Base-by-base conservation (phyloP, 805 yeast genomes). In the Candida wancherniae region DNA sequence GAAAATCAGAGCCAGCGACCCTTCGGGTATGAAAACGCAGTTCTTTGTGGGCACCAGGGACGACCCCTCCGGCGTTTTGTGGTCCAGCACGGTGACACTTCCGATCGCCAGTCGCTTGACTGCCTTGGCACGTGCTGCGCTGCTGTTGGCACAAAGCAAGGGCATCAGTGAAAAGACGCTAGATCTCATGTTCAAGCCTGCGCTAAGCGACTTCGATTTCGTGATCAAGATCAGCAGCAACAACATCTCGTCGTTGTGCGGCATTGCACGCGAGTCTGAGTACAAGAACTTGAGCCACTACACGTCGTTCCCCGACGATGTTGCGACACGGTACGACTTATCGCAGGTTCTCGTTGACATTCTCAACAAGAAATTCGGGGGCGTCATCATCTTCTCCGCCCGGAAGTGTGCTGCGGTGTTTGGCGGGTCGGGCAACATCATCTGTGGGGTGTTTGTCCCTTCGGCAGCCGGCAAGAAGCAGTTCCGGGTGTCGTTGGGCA, bases 21-120 rank as follows among this genome's bases (percentile, higher is more conserved):
- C 97, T 17, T 73, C 79, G 22, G 85, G 92, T 14, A 55, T 82
- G 33, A 80, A 75, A 42, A 70, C 83, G 4, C 95, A 92, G 44
- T 75, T 80, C 52, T 86, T 86, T 47, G 76, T 90, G 40, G 95
- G 82, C 1, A 74, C 95, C 1, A 80, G 77, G 50, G 80, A 77
- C 39, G 97, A 92, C 50, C 75, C 79, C n/a, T 75, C 90, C 9
- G 97, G 97, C 26, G 76, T 77, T 27, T 53, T 85, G 37, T 92
- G 95, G 90, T 75, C 90, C 4, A 69, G 72, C 42, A 70, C 69
- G 27, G 48, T 70, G 23, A 63, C 74, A 2, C 63, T 83, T 33
- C 88, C 96, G 6, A 79, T 88, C 35, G 87, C 95, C 4, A 71
- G 88, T 9, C 77, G 99, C 59, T 61, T 90, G 39, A 90, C 97